These are phyloP conservation scores for Candida odintsovae DNA, from an alignment of 805 yeast species.

Conservation along the genomic window DNA sequence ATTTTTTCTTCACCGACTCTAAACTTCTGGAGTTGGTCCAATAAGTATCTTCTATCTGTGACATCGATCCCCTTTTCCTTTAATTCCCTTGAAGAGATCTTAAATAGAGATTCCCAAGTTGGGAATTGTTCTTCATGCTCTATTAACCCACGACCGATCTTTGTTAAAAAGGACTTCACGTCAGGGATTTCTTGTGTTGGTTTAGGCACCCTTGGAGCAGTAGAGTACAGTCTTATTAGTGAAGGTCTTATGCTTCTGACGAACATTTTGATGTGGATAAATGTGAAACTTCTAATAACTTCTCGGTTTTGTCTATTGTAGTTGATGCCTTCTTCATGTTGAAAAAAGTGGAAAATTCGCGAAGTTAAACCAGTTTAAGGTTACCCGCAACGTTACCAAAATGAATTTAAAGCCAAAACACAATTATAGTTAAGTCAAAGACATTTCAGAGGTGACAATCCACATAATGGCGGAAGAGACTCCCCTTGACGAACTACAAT, in stretches of 20 bases:
- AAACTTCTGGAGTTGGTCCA: conserved; percentile 66
- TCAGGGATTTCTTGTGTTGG: conserved; percentile 59
- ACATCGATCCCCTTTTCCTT: conserved; percentile 76
- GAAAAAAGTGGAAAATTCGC: neutral
- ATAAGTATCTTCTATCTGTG: conserved; percentile 63
- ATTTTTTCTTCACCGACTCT: conserved; percentile 47
- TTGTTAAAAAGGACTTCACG: conserved; percentile 63
- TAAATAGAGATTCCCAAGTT: conserved; percentile 62
- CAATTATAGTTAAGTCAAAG: neutral
- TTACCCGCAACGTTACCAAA: neutral
- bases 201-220: conserved; percentile 28
- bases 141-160: conserved; percentile 68
- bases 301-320: too few species aligned
- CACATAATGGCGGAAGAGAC: conserved; percentile 19
- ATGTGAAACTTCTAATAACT: too few species aligned
- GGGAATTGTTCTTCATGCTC: conserved; percentile 70
- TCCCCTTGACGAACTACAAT: conserved; percentile 81
- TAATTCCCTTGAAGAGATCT: conserved; percentile 46
- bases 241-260: neutral
- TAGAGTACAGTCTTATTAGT: conserved; percentile 3
- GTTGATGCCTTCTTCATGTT: too few species aligned
- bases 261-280: neutral
- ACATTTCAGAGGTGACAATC: too few species aligned
- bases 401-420: conserved; percentile 4
- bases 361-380: too few species aligned